Percentiles rank a stretch among this genome's conserved stretches.
phyloP scores from a whole-genome alignment of 2,329 filamentous ascomycete genomes.

The Aspergillus sp. region DNA sequence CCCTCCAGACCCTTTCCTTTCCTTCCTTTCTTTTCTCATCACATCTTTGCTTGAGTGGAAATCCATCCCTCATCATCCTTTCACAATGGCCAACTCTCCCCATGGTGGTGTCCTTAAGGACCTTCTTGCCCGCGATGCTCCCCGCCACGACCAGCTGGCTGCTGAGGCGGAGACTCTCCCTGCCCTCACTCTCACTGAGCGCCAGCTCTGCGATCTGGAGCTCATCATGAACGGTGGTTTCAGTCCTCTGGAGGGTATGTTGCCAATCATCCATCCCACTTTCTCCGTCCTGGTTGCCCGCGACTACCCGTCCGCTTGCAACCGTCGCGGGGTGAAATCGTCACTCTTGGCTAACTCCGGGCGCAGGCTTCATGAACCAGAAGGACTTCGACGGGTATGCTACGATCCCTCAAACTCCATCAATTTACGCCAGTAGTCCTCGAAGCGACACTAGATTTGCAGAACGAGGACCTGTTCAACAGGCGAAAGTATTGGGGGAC shows the following conservation, averaged over 20 bases:
- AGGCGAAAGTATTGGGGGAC: neutral
- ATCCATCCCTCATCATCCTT: conserved; percentile 4
- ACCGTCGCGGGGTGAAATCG: neutral
- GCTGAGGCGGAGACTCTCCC: conserved; percentile 85
- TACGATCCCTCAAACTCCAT: conserved; percentile 4
- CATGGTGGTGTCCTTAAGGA: conserved; percentile 97
- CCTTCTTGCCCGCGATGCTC: conserved; percentile 88
- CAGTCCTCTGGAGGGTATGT: conserved; percentile 90
- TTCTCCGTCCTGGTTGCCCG: neutral
- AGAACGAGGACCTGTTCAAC: neutral
- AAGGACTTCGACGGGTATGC: conserved; percentile 91
- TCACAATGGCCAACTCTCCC: conserved; percentile 58
- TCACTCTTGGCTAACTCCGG: conserved; percentile 15
- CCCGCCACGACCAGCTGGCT: conserved; percentile 74
- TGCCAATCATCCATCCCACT: conserved; percentile 8
- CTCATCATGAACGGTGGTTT: conserved; percentile 97
- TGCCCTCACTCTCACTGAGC: conserved; percentile 81
- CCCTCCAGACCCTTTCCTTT: conserved; percentile 9
- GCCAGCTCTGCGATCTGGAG: conserved; percentile 97
- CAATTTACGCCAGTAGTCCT: conserved; percentile 5
- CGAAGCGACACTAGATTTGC: conserved; percentile 7
- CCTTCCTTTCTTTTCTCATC: neutral
- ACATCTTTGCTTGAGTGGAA: neutral
- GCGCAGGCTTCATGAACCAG: conserved; percentile 89
- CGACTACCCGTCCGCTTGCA: neutral